Conservation (phyloP, 2,329 filamentous ascomycete genomes). For the Coniella vitis region DNA sequence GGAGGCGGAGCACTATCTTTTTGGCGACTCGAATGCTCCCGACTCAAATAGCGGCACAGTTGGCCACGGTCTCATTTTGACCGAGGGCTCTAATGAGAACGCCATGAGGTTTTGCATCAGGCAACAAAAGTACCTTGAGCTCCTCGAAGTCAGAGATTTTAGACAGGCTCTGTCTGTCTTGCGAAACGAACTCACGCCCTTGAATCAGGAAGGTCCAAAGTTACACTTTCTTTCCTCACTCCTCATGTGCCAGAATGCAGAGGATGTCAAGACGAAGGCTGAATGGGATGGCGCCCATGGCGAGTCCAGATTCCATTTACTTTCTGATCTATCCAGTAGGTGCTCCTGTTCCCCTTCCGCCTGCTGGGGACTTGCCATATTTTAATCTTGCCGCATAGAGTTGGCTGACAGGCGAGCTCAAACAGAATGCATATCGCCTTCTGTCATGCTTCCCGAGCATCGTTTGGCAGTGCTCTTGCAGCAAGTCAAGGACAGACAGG, state of each 20-base stretch:
- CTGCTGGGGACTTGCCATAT: too few species aligned
- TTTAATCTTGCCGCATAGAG: too few species aligned
- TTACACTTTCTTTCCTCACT: conserved; percentile 81
- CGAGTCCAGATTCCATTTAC: conserved; percentile 63
- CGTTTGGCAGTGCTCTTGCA: conserved; percentile 74
- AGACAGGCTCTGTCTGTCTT: conserved; percentile 73
- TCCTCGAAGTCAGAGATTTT: conserved; percentile 71
- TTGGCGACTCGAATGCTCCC: conserved; percentile 41
- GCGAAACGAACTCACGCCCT: conserved; percentile 76
- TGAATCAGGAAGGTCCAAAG: conserved; percentile 70
- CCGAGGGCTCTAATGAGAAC: conserved; percentile 66
- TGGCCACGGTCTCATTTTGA: conserved; percentile 62
- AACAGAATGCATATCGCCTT: conserved; percentile 82
- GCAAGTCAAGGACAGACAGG: conserved; percentile 77
- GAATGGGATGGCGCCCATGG: conserved; percentile 79
- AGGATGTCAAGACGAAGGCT: conserved; percentile 70
- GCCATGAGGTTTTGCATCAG: conserved; percentile 83
- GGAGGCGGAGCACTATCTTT: conserved; percentile 76
- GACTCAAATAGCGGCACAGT: conserved; percentile 21
- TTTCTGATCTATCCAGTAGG: conserved; percentile 77
- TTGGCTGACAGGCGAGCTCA: conserved; percentile 17
- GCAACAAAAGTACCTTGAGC: conserved; percentile 91
- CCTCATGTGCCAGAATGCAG: conserved; percentile 77
- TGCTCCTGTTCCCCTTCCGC: too few species aligned
- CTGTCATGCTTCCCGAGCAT: conserved; percentile 93